Percentiles rank a stretch among this genome's conserved stretches.
These are phyloP conservation scores for Haematococcus lacustris DNA, from an alignment of 139 green algal genomes.

Conservation along the genomic window DNA sequence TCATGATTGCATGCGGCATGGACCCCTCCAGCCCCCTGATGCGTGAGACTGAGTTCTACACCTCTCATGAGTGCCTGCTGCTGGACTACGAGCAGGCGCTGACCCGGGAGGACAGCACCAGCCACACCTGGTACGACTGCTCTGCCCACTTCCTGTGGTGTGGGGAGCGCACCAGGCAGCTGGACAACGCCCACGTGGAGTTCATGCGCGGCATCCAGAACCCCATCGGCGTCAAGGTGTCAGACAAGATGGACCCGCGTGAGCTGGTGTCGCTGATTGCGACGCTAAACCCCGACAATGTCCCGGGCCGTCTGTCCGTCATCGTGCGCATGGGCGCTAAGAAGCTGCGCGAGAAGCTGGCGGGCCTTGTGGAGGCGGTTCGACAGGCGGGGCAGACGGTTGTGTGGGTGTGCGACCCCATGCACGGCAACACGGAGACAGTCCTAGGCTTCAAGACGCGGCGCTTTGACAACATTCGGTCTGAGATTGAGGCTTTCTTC, in stretches of 20 bases:
- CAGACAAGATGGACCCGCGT: conserved; percentile 88
- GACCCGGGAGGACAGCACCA: conserved; percentile 69
- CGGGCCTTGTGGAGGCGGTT: conserved; percentile 68
- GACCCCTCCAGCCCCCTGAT: conserved; percentile 66
- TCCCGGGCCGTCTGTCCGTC: conserved; percentile 82
- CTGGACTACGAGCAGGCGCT: conserved; percentile 95
- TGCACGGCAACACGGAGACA: conserved; percentile 98
- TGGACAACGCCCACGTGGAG: conserved; percentile 96
- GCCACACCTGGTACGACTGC: conserved; percentile 52
- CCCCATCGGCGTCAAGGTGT: conserved; percentile 48
- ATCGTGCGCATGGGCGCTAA: conserved; percentile 95
- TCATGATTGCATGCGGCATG: conserved; percentile 90
- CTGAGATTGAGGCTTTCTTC: conserved; percentile 75
- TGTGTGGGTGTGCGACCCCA: conserved; percentile 95
- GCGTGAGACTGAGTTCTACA: conserved; percentile 95
- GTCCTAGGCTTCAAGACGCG: conserved; percentile 92
- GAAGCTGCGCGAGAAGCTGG: conserved; percentile 78
- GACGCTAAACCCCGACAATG: conserved; percentile 92
- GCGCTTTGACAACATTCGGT: conserved; percentile 84
- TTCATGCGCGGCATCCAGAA: conserved; percentile 85
- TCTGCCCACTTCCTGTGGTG: conserved; percentile 96
- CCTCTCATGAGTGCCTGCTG: conserved; percentile 82
- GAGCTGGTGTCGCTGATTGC: conserved; percentile 86
- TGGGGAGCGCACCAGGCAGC: conserved; percentile 95
- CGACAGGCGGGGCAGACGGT: conserved; percentile 67